These are phyloP conservation scores for Candida arabinofermentans DNA, from an alignment of 805 yeast genomes.

Conservation along the genomic window DNA sequence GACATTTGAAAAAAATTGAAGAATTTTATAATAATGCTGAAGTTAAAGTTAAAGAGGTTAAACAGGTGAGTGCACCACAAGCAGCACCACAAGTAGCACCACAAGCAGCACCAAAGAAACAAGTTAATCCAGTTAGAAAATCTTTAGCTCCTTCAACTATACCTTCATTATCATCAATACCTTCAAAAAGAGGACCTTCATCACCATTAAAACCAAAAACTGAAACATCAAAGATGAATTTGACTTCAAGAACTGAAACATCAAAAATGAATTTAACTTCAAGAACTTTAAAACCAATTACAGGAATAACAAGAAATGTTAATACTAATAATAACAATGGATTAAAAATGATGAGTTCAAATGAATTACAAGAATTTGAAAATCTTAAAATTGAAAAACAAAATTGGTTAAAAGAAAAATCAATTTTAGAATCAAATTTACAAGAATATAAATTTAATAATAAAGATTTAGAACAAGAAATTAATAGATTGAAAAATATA, in stretches of 20 bases:
- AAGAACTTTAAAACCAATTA: conserved; percentile 22
- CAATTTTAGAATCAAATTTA: conserved; percentile 25
- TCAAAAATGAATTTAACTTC: conserved; percentile 26
- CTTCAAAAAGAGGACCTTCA: conserved; percentile 65
- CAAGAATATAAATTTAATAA: conserved; percentile 29
- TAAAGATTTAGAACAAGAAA: conserved; percentile 30
- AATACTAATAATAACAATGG: too few species aligned
- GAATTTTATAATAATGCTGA: conserved; percentile 53
- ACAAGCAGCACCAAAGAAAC: conserved; percentile 1
- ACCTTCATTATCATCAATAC: conserved; percentile 29
- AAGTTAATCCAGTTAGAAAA: too few species aligned
- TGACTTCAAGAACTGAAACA: conserved; percentile 24
- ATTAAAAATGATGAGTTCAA: conserved; percentile 13
- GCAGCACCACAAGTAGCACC: conserved; percentile 1
- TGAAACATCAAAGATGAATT: conserved; percentile 18
- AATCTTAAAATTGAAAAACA: conserved; percentile 51
- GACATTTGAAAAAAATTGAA: conserved; percentile 59
- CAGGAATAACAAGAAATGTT: too few species aligned
- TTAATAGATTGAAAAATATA: conserved; percentile 31
- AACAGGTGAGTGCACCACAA: neutral
- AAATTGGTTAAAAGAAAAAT: conserved; percentile 38
- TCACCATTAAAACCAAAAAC: conserved; percentile 53
- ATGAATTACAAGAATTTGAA: conserved; percentile 44
- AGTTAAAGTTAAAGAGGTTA: conserved; percentile 48
- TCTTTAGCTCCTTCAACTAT: neutral